Percentiles rank a stretch among this genome's conserved stretches.
Conservation (phyloP, 2,329 filamentous ascomycete species). For the Microdochium trichocladiopsis region DNA sequence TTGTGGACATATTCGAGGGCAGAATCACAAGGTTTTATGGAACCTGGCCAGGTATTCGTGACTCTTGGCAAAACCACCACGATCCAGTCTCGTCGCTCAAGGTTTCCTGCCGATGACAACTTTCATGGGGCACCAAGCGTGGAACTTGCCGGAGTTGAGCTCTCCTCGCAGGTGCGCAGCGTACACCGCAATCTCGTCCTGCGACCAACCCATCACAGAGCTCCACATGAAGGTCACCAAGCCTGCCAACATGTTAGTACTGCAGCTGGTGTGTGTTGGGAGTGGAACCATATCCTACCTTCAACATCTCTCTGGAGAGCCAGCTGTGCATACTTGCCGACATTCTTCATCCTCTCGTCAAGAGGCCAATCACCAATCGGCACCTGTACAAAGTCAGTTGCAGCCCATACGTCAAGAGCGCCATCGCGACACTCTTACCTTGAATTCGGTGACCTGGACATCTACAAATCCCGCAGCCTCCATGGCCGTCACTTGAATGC, state of each 20-base stretch:
- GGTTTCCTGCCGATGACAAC: background rate
- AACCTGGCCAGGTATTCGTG: too few relatives aligned
- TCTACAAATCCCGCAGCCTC: background rate
- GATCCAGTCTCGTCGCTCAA: too few relatives aligned
- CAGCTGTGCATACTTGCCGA: background rate
- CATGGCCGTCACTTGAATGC: background rate
- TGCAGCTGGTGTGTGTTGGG: background rate
- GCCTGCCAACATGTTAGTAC: background rate
- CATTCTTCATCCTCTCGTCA: background rate
- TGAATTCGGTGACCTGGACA: background rate
- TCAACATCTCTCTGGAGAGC: background rate
- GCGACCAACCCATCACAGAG: background rate
- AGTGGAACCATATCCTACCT: too few relatives aligned
- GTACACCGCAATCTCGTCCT: background rate
- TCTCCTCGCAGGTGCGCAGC: background rate
- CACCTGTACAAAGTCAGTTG: background rate
- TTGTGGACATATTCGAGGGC: constrained; percentile 38
- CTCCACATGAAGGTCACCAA: background rate
- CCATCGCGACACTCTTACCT: background rate
- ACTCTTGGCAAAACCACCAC: too few relatives aligned
- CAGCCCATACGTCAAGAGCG: background rate
- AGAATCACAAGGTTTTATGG: constrained; percentile 15
- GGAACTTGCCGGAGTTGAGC: background rate
- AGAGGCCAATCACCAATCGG: background rate
- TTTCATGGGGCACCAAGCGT: background rate